Percentiles rank a stretch among this genome's conserved stretches.
Conservation (phyloP, 352 stramenopile species). For the Globisporangium spiculum region DNA sequence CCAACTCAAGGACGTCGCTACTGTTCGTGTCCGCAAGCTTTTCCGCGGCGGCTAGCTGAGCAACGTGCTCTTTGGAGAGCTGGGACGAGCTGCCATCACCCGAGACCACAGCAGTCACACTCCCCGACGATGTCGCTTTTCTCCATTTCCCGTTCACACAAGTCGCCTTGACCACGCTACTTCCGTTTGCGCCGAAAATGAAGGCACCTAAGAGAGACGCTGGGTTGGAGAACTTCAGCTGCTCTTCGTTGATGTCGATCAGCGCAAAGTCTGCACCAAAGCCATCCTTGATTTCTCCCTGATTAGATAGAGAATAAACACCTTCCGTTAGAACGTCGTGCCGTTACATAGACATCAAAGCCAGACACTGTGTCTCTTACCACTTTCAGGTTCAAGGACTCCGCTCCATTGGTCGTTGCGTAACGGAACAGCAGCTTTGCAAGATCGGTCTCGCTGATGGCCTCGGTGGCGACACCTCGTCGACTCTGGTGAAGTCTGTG, state of each 20-base stretch:
- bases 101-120: neutral
- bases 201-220: slow-evolving; percentile 63
- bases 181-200: slow-evolving; percentile 69
- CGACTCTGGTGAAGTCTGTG: slow-evolving; percentile 64
- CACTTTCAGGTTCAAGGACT: slow-evolving; percentile 66
- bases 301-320: neutral
- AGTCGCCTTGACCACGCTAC: slow-evolving; percentile 69
- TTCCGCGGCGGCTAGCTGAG: slow-evolving; percentile 44
- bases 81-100: slow-evolving; percentile 8
- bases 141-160: slow-evolving; percentile 71
- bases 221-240: slow-evolving; percentile 60
- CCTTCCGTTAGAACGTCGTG: neutral
- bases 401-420: slow-evolving; percentile 59
- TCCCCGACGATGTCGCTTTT: slow-evolving; percentile 25
- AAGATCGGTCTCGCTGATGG: slow-evolving; percentile 51
- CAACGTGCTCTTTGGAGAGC: slow-evolving; percentile 41
- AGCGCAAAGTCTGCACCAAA: slow-evolving; percentile 70
- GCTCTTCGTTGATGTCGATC: slow-evolving; percentile 64
- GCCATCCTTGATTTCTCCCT: slow-evolving; percentile 69
- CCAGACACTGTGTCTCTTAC: slow-evolving; percentile 23
- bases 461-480: slow-evolving; percentile 59
- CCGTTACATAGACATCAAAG: neutral
- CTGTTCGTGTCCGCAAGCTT: slow-evolving; percentile 52
- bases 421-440: slow-evolving; percentile 67
- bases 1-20: slow-evolving; percentile 60